phyloP scores from a whole-genome alignment of 2,329 filamentous ascomycete species.

The Curvularia verruculosa region DNA sequence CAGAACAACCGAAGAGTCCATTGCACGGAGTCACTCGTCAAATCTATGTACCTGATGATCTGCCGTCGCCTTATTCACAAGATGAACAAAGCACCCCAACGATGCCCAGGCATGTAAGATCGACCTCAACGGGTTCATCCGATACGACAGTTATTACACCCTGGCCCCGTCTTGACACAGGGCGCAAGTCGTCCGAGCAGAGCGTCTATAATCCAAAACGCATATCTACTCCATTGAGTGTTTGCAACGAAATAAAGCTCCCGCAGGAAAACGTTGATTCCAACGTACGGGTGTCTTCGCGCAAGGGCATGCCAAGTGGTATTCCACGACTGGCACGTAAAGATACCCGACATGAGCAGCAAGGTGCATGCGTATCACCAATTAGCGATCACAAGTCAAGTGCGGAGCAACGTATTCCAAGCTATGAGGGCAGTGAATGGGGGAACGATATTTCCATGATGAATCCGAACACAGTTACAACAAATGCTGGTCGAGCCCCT shows the following conservation, averaged over 20 bases:
- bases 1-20: conserved; percentile 28
- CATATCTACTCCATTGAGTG: conserved; percentile 23
- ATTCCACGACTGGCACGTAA: conserved; percentile 26
- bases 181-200: conserved; percentile 18
- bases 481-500: not conserved
- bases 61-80: not conserved
- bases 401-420: conserved; percentile 22
- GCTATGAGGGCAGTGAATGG: conserved; percentile 36
- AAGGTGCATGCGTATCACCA: not conserved
- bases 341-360: not conserved
- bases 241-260: not conserved
- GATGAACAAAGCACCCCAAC: not conserved
- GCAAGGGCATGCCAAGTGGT: conserved; percentile 26
- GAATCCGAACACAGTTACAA: conserved; percentile 17
- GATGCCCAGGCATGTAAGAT: not conserved
- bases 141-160: conserved; percentile 8
- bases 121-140: conserved; percentile 1
- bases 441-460: conserved; percentile 26
- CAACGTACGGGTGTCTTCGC: conserved; percentile 16
- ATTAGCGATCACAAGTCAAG: conserved; percentile 4
- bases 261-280: not conserved
- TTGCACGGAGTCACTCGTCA: conserved; percentile 31
- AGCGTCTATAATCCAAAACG: conserved; percentile 25
- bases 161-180: conserved; percentile 12
- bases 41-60: conserved; percentile 18